A percentile compares a stretch with the other conserved stretches of the same genome.
Conservation (phyloP, 1,139 yeast species). For the Suhomyces ambrosiae region DNA sequence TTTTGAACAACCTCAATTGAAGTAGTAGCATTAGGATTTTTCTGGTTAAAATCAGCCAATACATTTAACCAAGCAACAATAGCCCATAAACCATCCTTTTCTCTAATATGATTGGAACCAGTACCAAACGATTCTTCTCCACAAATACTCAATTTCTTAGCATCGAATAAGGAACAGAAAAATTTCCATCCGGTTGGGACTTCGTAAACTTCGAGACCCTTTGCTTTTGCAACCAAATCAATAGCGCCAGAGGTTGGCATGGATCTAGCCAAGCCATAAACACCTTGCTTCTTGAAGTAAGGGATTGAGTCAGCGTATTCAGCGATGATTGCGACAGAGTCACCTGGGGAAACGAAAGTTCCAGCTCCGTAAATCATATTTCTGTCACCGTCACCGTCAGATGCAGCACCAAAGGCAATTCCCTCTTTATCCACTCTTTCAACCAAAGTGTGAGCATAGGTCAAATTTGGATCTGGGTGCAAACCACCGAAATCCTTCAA, state of each 20-base stretch:
- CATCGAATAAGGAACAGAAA: slow-evolving; percentile 93
- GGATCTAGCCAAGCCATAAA: slow-evolving; percentile 93
- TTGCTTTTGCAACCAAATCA: slow-evolving; percentile 83
- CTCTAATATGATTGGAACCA: slow-evolving; percentile 95
- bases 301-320: slow-evolving; percentile 90
- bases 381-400: slow-evolving; percentile 98
- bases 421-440: slow-evolving; percentile 76
- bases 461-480: slow-evolving; percentile 97
- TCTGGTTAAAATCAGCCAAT: slow-evolving; percentile 73
- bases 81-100: slow-evolving; percentile 98
- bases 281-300: slow-evolving; percentile 83
- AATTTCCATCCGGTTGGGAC: slow-evolving; percentile 99
- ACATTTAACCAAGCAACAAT: slow-evolving; percentile 96
- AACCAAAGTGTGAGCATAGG: slow-evolving; percentile 89
- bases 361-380: slow-evolving; percentile 98
- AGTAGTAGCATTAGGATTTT: slow-evolving; percentile 57
- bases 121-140: slow-evolving; percentile 99
- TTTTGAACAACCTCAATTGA: slow-evolving; percentile 80
- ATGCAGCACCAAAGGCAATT: slow-evolving; percentile 95
- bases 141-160: slow-evolving; percentile 89
- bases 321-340: slow-evolving; percentile 95
- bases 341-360: slow-evolving; percentile 97
- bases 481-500: slow-evolving; percentile 93
- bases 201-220: slow-evolving; percentile 79
- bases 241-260: slow-evolving; percentile 98